A percentile compares a stretch with the other conserved stretches of the same genome.
These are phyloP conservation scores for Wallacemonas rigidus DNA, from an alignment of 208 protist genomes.

Conservation along the genomic window DNA sequence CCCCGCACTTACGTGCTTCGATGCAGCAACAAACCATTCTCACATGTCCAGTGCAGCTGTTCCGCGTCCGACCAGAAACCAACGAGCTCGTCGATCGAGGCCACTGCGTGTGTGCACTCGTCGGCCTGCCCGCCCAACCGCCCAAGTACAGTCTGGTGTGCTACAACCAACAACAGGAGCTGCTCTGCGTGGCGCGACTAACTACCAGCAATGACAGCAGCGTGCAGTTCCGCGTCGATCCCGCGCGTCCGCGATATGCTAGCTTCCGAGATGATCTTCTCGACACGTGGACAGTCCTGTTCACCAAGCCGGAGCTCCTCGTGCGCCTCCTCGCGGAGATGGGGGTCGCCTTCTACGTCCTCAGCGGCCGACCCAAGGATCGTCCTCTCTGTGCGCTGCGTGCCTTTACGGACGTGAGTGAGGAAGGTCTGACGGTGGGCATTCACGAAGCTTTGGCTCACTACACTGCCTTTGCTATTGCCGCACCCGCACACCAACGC, in stretches of 20 bases:
- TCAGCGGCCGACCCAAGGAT: slow-evolving; percentile 38
- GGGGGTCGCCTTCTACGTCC: slow-evolving; percentile 61
- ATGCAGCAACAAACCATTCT: slow-evolving; percentile 78
- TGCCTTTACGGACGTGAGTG: not conserved
- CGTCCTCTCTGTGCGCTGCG: slow-evolving; percentile 4
- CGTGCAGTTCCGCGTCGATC: slow-evolving; percentile 10
- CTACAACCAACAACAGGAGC: slow-evolving; percentile 71
- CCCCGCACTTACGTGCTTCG: too few species aligned
- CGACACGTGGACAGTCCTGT: slow-evolving; percentile 58
- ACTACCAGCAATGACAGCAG: slow-evolving; percentile 33
- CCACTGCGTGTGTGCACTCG: slow-evolving; percentile 68
- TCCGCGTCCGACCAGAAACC: slow-evolving; percentile 36
- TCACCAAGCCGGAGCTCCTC: slow-evolving; percentile 40
- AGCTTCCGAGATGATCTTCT: slow-evolving; percentile 66
- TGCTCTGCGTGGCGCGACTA: slow-evolving; percentile 61
- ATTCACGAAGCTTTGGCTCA: slow-evolving; percentile 33
- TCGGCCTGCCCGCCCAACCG: slow-evolving; percentile 41
- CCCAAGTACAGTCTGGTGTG: slow-evolving; percentile 83
- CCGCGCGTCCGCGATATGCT: slow-evolving; percentile 38
- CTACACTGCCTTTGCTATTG: slow-evolving; percentile 52
- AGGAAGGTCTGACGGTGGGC: slow-evolving; percentile 6
- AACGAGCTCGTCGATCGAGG: slow-evolving; percentile 53
- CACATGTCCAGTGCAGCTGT: slow-evolving; percentile 54
- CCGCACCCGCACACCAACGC: not conserved
- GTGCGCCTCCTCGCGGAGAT: slow-evolving; percentile 55